phyloP scores from a whole-genome alignment of 2,329 filamentous ascomycete genomes.

The Arthroderma sp. region DNA sequence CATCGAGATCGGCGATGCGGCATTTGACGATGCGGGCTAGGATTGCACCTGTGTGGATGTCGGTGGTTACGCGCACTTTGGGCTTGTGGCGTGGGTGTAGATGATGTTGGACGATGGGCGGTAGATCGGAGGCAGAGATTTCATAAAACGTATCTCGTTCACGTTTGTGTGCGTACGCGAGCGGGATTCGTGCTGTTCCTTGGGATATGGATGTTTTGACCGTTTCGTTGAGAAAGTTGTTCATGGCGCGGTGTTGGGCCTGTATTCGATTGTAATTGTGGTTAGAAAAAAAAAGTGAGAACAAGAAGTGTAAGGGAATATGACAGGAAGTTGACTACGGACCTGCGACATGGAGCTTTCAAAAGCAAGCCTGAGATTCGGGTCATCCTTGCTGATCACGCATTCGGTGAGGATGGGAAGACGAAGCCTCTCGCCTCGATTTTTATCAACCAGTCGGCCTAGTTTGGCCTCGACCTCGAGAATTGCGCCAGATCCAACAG shows the following conservation, averaged over 20 bases:
- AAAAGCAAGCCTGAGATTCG: conserved; percentile 50
- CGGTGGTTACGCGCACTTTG: conserved; percentile 62
- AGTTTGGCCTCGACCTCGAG: conserved; percentile 94
- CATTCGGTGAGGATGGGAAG: conserved; percentile 59
- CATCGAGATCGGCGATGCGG: conserved; percentile 74
- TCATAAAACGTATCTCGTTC: conserved; percentile 79
- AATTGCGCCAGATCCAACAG: conserved; percentile 53
- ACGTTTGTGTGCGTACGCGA: conserved; percentile 70
- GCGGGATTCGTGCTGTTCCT: conserved; percentile 26
- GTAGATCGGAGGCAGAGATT: conserved; percentile 52
- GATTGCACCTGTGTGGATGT: conserved; percentile 58
- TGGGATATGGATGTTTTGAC: conserved; percentile 40
- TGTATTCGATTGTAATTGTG: conserved; percentile 25
- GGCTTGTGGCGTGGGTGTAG: conserved; percentile 47
- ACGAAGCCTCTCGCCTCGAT: conserved; percentile 56
- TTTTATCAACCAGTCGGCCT: conserved; percentile 64
- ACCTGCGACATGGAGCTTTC: conserved; percentile 83
- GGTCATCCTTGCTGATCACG: conserved; percentile 48
- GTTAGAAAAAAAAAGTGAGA: conserved; percentile 13
- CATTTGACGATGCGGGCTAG: conserved; percentile 83
- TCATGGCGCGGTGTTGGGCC: conserved; percentile 71
- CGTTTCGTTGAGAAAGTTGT: conserved; percentile 69
- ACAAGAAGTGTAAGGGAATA: background rate
- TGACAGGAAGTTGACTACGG: conserved; percentile 36
- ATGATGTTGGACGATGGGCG: conserved; percentile 51